Conservation (phyloP, 2,329 filamentous ascomycete genomes). For the Lecanicillium sp. region DNA sequence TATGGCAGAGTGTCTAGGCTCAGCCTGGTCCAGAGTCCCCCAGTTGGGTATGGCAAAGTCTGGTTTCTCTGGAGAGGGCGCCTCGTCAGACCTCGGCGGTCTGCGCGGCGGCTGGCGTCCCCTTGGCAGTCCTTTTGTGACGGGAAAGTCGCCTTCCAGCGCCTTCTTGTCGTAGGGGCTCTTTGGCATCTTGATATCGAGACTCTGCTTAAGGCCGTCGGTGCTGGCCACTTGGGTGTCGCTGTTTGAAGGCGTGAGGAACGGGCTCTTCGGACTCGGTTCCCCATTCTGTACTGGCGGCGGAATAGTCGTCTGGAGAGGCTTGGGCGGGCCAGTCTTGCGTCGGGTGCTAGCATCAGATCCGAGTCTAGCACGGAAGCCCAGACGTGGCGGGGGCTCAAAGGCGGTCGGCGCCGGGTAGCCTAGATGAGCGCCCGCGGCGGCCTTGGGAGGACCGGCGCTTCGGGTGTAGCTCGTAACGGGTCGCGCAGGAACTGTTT, state of each 20-base stretch:
- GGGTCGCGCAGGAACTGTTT: not conserved
- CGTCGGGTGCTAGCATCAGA: conserved; percentile 11
- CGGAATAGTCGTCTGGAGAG: not conserved
- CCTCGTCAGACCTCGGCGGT: conserved; percentile 12
- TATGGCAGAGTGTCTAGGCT: conserved; percentile 29
- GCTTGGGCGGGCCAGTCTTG: conserved; percentile 4
- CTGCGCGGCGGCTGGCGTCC: conserved; percentile 24
- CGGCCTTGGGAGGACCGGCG: not conserved
- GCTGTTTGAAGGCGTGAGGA: not conserved
- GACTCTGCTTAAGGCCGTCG: conserved; percentile 11
- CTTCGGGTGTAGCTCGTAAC: conserved; percentile 2
- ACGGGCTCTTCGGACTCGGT: conserved; percentile 1
- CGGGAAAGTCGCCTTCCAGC: conserved; percentile 29
- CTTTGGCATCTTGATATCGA: conserved; percentile 13
- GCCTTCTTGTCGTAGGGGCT: conserved; percentile 25
- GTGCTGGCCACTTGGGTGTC: not conserved
- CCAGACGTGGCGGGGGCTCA: conserved; percentile 5
- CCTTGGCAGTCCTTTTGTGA: conserved; percentile 30
- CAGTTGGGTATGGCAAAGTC: conserved; percentile 22
- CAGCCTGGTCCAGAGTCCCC: conserved; percentile 23
- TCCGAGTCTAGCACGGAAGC: conserved; percentile 11
- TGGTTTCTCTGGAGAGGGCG: conserved; percentile 8
- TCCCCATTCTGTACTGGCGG: not conserved
- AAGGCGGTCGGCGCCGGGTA: not conserved
- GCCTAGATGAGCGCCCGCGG: conserved; percentile 3